Percentiles rank a stretch among this genome's conserved stretches.
phyloP scores from a whole-genome alignment of 2,329 filamentous ascomycete species.

The Penicillium sp. region DNA sequence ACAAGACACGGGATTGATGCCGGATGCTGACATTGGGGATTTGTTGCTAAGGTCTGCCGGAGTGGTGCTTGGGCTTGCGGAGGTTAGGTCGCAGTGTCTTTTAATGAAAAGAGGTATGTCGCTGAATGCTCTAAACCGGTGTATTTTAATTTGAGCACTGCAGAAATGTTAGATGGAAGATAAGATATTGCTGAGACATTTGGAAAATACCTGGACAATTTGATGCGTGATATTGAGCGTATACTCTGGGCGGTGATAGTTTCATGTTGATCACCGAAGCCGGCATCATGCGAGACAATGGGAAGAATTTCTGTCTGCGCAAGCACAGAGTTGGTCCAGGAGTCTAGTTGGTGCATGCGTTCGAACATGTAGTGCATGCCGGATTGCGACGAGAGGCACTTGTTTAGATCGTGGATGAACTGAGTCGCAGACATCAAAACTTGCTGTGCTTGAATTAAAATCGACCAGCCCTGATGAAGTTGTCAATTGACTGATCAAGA shows the following conservation, averaged over 20 bases:
- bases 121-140: slow-evolving; percentile 47
- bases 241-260: slow-evolving; percentile 40
- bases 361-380: slow-evolving; percentile 41
- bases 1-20: slow-evolving; percentile 32
- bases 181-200: not conserved
- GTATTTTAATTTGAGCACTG: slow-evolving; percentile 47
- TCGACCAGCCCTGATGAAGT: slow-evolving; percentile 39
- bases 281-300: slow-evolving; percentile 21
- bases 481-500: slow-evolving; percentile 13
- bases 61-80: slow-evolving; percentile 24
- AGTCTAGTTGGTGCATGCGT: slow-evolving; percentile 43
- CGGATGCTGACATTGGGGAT: slow-evolving; percentile 15
- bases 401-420: slow-evolving; percentile 42
- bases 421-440: slow-evolving; percentile 43
- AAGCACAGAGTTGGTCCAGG: slow-evolving; percentile 39
- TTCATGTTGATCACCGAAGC: slow-evolving; percentile 33
- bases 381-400: slow-evolving; percentile 34
- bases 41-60: slow-evolving; percentile 8
- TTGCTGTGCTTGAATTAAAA: slow-evolving; percentile 45
- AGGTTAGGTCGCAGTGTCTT: slow-evolving; percentile 44
- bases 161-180: not conserved
- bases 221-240: slow-evolving; percentile 43
- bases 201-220: slow-evolving; percentile 40
- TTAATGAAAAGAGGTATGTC: slow-evolving; percentile 48
- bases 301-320: slow-evolving; percentile 34